These are phyloP conservation scores for Penicillium lagena DNA, from an alignment of 495 filamentous ascomycete genomes.

Conservation along the genomic window DNA sequence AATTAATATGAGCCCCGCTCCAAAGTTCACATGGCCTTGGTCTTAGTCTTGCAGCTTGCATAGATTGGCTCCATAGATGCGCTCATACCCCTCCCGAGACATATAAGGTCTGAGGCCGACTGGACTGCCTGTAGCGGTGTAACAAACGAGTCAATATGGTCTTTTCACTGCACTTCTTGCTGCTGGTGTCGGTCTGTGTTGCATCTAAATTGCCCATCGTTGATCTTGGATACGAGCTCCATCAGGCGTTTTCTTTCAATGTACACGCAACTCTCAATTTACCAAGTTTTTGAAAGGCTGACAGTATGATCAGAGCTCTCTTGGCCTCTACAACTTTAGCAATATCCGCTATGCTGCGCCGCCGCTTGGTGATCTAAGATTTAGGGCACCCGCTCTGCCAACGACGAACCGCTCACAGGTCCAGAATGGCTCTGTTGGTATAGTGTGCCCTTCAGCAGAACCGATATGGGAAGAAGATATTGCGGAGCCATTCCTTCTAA, in stretches of 20 bases:
- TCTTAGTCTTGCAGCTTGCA: too few relatives aligned
- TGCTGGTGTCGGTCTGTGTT: slow-evolving; percentile 11
- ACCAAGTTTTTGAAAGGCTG: background rate
- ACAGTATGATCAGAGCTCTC: slow-evolving; percentile 9
- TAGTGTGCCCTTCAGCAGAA: slow-evolving; percentile 45
- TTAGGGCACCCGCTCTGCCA: slow-evolving; percentile 40
- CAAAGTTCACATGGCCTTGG: too few relatives aligned
- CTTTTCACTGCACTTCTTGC: slow-evolving; percentile 1
- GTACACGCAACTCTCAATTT: slow-evolving; percentile 7
- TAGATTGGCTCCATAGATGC: too few relatives aligned
- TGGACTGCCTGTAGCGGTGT: too few relatives aligned
- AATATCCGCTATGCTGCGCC: slow-evolving; percentile 56
- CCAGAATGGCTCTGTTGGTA: slow-evolving; percentile 36
- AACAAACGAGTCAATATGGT: slow-evolving; percentile 3
- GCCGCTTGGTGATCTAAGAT: slow-evolving; percentile 46
- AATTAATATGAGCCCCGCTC: too few relatives aligned
- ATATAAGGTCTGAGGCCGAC: too few relatives aligned
- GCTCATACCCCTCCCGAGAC: too few relatives aligned
- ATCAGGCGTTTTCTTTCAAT: slow-evolving; percentile 42
- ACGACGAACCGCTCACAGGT: slow-evolving; percentile 24
- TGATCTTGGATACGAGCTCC: slow-evolving; percentile 44
- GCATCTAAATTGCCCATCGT: slow-evolving; percentile 32
- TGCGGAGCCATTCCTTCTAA: slow-evolving; percentile 22
- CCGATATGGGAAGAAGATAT: slow-evolving; percentile 36
- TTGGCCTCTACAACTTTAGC: slow-evolving; percentile 46